Percentiles rank a stretch among this genome's conserved stretches.
These are phyloP conservation scores for Cydonia oblonga DNA, from an alignment of 331 rosid genomes.

Conservation along the genomic window DNA sequence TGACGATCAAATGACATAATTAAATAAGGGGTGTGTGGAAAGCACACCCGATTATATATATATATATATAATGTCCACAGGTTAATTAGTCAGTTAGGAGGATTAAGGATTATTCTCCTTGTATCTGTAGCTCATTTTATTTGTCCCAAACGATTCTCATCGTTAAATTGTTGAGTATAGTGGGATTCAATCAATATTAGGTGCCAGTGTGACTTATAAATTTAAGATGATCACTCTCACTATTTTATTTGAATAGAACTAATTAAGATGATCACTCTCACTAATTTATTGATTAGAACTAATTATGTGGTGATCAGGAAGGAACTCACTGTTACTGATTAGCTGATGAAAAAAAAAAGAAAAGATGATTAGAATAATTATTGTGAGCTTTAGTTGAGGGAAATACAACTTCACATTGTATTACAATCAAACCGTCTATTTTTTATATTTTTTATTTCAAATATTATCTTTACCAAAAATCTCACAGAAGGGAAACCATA, in stretches of 20 bases:
- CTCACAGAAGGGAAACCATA: not conserved
- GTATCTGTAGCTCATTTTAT: not conserved
- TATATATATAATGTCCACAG: not conserved
- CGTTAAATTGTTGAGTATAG: not conserved
- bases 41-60: not conserved
- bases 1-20: too few species aligned
- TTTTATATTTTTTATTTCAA: too few species aligned
- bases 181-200: not conserved
- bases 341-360: too few species aligned
- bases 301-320: too few species aligned
- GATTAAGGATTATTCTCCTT: not conserved
- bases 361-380: not conserved
- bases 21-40: too few species aligned
- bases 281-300: too few species aligned
- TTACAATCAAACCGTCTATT: not conserved
- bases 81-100: not conserved
- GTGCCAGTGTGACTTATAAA: not conserved
- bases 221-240: not conserved
- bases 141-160: not conserved
- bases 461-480: not conserved
- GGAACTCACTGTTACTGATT: not conserved
- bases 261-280: too few species aligned
- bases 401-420: not conserved
- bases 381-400: not conserved
- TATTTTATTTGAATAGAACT: too few species aligned